Evolutionary conservation across 116 monocot genomes (phyloP).

Genomic region (Iris pallida): DNA sequence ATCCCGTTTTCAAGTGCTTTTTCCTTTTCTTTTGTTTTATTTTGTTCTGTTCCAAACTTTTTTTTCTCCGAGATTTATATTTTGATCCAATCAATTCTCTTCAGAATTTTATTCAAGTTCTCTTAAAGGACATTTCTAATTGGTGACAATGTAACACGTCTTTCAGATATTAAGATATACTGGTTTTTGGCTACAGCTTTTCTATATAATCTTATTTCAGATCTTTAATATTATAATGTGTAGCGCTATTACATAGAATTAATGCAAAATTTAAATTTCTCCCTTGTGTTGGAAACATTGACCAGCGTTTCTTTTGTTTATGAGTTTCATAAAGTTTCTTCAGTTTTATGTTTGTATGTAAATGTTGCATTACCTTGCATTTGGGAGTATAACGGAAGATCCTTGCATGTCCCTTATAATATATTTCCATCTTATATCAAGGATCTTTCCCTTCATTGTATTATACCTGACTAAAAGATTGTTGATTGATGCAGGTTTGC

Average conservation of each 20-base stretch:
- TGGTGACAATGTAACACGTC: not conserved
- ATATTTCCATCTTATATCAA: not conserved
- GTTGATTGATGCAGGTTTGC: conserved; percentile 23
- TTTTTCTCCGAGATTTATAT: not conserved
- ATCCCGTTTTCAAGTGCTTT: not conserved
- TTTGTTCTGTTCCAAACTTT: not conserved
- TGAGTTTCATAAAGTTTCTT: not conserved
- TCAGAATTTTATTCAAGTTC: not conserved
- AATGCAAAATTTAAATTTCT: not conserved
- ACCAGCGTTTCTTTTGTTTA: not conserved
- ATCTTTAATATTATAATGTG: not conserved
- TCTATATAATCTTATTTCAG: not conserved
- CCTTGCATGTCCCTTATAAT: not conserved
- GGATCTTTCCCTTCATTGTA: not conserved
- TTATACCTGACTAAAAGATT: not conserved
- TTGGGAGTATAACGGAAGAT: not conserved
- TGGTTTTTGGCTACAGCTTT: not conserved
- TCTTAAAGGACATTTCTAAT: not conserved
- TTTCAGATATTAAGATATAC: not conserved
- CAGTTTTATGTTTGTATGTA: not conserved
- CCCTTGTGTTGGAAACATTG: not conserved
- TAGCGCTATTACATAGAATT: not conserved
- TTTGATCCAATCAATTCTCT: not conserved
- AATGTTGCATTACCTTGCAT: not conserved
- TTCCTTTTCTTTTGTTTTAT: not conserved